Conservation (phyloP, 2,329 filamentous ascomycete genomes). For the Fusarium albosuccineum region DNA sequence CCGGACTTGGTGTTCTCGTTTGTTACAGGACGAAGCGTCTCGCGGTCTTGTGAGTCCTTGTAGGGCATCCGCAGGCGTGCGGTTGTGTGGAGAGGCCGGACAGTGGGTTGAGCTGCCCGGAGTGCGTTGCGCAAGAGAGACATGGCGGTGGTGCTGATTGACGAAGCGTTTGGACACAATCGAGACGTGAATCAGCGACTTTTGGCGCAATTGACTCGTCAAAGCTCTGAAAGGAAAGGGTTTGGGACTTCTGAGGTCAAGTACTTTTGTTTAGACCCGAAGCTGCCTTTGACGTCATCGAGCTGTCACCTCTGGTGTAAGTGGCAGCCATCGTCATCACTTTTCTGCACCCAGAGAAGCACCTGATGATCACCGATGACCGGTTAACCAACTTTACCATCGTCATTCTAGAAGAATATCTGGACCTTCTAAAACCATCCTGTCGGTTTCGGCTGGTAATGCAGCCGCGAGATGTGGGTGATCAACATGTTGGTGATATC, state of each 20-base stretch:
- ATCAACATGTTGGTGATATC: not conserved
- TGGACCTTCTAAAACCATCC: no score
- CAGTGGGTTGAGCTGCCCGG: constrained; percentile 31
- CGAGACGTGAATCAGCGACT: not conserved
- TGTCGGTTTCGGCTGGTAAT: no score
- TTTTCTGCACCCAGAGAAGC: not conserved
- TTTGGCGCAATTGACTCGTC: constrained; percentile 16
- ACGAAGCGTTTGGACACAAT: not conserved
- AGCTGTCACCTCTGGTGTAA: constrained; percentile 28
- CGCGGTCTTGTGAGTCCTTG: constrained; percentile 69
- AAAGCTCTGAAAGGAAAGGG: constrained; percentile 4
- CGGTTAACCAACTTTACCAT: no score
- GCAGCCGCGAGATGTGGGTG: no score
- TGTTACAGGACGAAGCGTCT: constrained; percentile 73
- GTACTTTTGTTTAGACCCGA: constrained; percentile 3
- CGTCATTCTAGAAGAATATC: no score
- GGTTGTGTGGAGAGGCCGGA: constrained; percentile 52
- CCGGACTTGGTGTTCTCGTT: constrained; percentile 78
- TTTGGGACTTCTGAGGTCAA: constrained; percentile 7
- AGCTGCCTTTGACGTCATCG: constrained; percentile 32
- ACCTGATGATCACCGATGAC: no score
- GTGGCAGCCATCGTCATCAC: constrained; percentile 30
- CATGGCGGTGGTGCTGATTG: constrained; percentile 23
- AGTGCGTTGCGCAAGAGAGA: constrained; percentile 39
- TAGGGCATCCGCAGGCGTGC: constrained; percentile 52